Conservation (phyloP, 2,329 filamentous ascomycete species). For the Chalara sp. region DNA sequence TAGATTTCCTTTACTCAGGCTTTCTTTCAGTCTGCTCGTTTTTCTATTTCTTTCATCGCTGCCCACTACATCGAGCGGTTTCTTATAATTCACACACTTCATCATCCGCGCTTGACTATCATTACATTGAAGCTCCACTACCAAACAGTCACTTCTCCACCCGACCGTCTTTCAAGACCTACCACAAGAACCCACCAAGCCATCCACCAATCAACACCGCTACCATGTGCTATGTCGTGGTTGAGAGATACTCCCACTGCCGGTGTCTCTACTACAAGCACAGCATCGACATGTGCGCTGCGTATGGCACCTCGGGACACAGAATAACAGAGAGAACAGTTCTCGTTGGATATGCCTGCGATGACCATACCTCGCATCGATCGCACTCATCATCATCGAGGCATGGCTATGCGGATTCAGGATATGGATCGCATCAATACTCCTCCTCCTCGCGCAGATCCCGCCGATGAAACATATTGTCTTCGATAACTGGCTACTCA, state of each 20-base stretch:
- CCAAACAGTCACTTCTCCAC: constrained; percentile 1
- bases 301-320: constrained; percentile 56
- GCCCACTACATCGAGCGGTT: constrained; percentile 6
- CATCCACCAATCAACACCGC: constrained; percentile 8
- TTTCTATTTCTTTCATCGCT: constrained; percentile 24
- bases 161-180: neutral
- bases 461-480: constrained; percentile 28
- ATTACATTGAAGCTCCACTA: neutral
- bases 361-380: constrained; percentile 33
- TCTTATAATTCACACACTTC: constrained; percentile 6
- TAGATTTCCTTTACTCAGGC: constrained; percentile 25
- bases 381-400: constrained; percentile 14
- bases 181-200: neutral
- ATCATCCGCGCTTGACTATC: neutral
- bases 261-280: constrained; percentile 64
- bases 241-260: constrained; percentile 65
- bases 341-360: constrained; percentile 63
- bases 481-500: constrained; percentile 28
- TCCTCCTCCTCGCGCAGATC: constrained; percentile 18
- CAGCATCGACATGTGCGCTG: constrained; percentile 58
- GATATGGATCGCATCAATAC: constrained; percentile 25
- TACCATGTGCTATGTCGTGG: constrained; percentile 63
- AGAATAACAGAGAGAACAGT: constrained; percentile 59
- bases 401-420: constrained; percentile 25
- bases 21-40: constrained; percentile 23